Base-by-base conservation (phyloP, 1,284 basidiomycete genomes). In the Pterulicium gracile region DNA sequence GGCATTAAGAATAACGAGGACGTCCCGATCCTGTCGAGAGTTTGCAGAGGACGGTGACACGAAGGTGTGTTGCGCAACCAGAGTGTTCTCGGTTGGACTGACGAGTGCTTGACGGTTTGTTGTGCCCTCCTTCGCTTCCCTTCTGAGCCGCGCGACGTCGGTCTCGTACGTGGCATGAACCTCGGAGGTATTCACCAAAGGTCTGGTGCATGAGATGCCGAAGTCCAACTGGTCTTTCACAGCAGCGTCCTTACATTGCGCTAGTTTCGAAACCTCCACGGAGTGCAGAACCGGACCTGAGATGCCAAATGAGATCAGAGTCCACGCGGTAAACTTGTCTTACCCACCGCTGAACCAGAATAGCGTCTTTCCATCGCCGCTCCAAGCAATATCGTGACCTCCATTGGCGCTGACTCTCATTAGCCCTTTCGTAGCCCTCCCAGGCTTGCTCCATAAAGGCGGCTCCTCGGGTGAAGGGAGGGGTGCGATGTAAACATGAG, bases 291-390 rank as follows among this genome's bases (percentile, higher is more conserved):
- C 81, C 4, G 81, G 75, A 0, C 83, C 82, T 86, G 45, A 4
- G 1, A 35, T 44, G 39, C 32, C 45, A 43, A 24, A 17, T 23
- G 22, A 47, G 27, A 34, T n/a, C 34, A 43, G 14, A 10, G 49
- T 46, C 21, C 17, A 22, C 15, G 18, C 46, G 12, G 47, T 27
- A 22, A 44, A 42, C 32, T 40, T 27, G 48, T 17, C 56, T 10
- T 41, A 15, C 39, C 10, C 19, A 81, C 81, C 82, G 19, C 84
- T 66, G 58, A 86, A 71, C 83, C 82, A 85, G 51, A 82, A 81
- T 21, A 85, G 47, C 34, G 63, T 76, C 45, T 67, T 73, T 10
- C 81, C 81, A 56, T 84, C 76, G 13, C 70, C 56, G 46, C 72
- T 78, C 65, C 75, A 79, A 2, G 73, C 67, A 27, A 85, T 55